Evolutionary conservation across 2,329 filamentous ascomycete species (phyloP), one percentile per base, ranked within the genome.

Genomic region (Ophiostoma montium): DNA sequence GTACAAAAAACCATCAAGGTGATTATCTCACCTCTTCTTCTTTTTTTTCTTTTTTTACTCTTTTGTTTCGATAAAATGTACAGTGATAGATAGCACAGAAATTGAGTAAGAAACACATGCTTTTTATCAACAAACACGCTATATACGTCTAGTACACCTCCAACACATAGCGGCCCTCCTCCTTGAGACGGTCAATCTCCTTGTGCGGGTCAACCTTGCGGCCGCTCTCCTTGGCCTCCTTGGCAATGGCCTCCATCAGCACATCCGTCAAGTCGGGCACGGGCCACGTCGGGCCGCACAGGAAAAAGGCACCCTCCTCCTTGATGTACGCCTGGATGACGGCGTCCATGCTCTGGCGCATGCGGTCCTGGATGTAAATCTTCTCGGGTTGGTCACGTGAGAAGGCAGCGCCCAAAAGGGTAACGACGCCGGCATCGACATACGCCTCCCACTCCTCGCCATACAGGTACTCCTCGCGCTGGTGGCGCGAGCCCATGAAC

Each of bases 381-480:
- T 98, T 98, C 71, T 95, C 76, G 15, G 86, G 84, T 75, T 98
- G 92, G 63, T 98, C 92, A 63, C 92, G 84, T 52, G 86, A 94
- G 74, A 98, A 98, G 39, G 92, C 92, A 47, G 86, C 80, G 47
- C 92, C 92, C 46, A 98, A 78, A 38, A 95, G 76, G 0, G 92
- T 98, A 63, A 98, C 89, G 58, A 98, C 86, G 47, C 92, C 92
- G 0, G 92, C 88, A 53, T 89, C 90, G 62, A 92, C 79, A 68
- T 98, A 98, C 0, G 92, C 92, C 67, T 98, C 92, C 92, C 92
- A 98, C 67, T 98, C 92, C 67, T 98, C 92, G 54, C 92, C 92
- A 62, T 96, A 98, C 53, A 95, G 82, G 68, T 98, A 98, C 70
- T 98, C 92, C 69, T 98, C 92, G 56, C 89, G 86, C 72, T 95